Evolutionary conservation across 1,284 basidiomycete species (phyloP), one percentile per base, ranked within the genome.

Genomic region (Trametes sp.): DNA sequence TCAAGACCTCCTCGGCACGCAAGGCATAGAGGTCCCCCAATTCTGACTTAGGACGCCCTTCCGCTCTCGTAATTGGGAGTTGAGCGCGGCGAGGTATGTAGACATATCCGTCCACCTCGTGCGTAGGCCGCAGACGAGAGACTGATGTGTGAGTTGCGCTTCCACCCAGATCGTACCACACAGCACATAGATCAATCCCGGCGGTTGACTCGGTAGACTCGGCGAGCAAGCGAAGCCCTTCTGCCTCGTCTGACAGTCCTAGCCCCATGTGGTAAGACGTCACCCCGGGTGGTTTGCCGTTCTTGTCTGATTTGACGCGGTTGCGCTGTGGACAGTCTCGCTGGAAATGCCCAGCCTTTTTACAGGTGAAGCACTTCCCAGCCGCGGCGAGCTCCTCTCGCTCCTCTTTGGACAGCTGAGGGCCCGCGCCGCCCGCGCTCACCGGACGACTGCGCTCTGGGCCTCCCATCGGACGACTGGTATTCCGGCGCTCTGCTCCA

Each of bases 331-430:
- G 57, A 28, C 49, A 59, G 49, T 44, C 23, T 4, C 49, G 49
- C 49, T 38, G n/a, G n/a, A n/a, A 52, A 52, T 70, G 69, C 0
- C 69, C 65, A 0, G 59, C n/a, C 54, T 70, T 55, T 6, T 60
- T 50, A 31, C 68, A 69, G 10, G 44, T 24, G 57, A 64, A 67
- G 31, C 68, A 69, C 31, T 64, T 64, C 1, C 59, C 62, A 4
- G 59, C 57, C 2, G 59, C 57, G 0, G 19, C 3, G 2, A 63
- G 54, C 14, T 69, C 66, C 1, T 36, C 33, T 7, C 38, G 48
- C 36, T 65, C 55, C 19, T 56, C 49, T 10, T 65, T 56, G 14
- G 58, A 54, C 11, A 61, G 36, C 7, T 24, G n/a, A 1, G 23
- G 48, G 8, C 19, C 14, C 33, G 19, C 1, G n/a, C 38, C 7